Evolutionary conservation across 805 yeast species (phyloP).

Genomic region (Komagataella kurtzmanii): DNA sequence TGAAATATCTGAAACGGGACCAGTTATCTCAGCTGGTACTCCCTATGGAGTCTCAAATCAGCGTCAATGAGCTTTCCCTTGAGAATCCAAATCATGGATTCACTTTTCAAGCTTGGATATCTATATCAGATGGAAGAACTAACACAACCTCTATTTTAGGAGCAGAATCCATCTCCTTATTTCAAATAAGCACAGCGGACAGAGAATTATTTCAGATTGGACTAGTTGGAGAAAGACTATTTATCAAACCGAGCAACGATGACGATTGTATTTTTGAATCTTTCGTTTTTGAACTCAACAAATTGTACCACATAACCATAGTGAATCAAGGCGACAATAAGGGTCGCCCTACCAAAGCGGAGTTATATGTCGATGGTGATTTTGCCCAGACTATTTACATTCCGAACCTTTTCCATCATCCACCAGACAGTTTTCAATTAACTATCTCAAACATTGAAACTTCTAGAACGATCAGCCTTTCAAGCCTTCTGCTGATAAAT

Average conservation of each 20-base stretch:
- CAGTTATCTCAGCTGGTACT: constrained; percentile 1
- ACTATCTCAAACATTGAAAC: constrained; percentile 23
- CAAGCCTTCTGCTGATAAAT: constrained; percentile 18
- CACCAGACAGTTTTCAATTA: constrained; percentile 1
- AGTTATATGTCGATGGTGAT: constrained; percentile 35
- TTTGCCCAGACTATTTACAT: constrained; percentile 18
- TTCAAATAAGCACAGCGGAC: not conserved
- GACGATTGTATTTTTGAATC: constrained; percentile 11
- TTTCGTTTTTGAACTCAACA: constrained; percentile 12
- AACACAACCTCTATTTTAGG: not conserved
- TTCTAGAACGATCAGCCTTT: constrained; percentile 6
- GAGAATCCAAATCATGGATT: constrained; percentile 7
- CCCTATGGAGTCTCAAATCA: constrained; percentile 4
- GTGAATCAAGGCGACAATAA: constrained; percentile 10
- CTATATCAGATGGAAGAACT: not conserved
- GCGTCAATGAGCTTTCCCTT: constrained; percentile 5
- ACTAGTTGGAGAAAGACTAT: constrained; percentile 6
- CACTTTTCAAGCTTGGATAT: constrained; percentile 14
- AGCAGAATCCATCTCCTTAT: not conserved
- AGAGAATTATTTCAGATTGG: constrained; percentile 7
- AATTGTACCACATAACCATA: constrained; percentile 13
- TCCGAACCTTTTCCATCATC: constrained; percentile 5
- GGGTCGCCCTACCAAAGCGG: constrained; percentile 20
- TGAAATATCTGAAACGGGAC: not conserved
- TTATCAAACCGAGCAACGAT: constrained; percentile 5